Percentiles rank a stretch among this genome's conserved stretches.
Conservation (phyloP, 805 yeast species). For the Yarrowia deformans region DNA sequence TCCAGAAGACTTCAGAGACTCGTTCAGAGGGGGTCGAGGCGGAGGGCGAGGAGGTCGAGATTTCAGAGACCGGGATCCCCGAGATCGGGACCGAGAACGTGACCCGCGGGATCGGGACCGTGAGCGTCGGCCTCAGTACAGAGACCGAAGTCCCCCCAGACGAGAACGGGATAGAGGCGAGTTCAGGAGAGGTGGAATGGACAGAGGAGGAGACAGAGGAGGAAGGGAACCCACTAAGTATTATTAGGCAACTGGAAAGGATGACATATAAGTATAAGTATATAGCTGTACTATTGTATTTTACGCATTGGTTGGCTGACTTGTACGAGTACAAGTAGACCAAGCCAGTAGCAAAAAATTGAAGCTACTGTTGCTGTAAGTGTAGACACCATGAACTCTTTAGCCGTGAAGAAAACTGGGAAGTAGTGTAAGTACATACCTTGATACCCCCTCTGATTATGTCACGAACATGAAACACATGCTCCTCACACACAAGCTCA, state of each 20-base stretch:
- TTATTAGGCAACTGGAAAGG: background rate
- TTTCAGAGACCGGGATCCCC: slow-evolving; percentile 40
- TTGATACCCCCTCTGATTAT: no score
- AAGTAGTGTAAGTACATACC: no score
- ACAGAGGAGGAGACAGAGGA: slow-evolving; percentile 14
- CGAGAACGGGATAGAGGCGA: slow-evolving; percentile 28
- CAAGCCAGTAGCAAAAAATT: no score
- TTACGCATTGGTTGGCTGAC: background rate
- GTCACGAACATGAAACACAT: no score
- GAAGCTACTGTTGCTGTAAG: no score
- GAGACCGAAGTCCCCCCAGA: slow-evolving; percentile 42
- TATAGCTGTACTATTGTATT: slow-evolving; percentile 20
- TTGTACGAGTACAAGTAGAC: no score
- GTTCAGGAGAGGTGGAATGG: slow-evolving; percentile 6
- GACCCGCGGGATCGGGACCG: slow-evolving; percentile 30
- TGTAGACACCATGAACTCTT: no score
- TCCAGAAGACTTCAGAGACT: slow-evolving; percentile 33
- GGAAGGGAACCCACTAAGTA: slow-evolving; percentile 28
- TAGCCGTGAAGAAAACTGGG: no score
- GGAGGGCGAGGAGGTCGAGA: slow-evolving; percentile 39
- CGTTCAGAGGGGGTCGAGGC: slow-evolving; percentile 39
- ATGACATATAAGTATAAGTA: background rate
- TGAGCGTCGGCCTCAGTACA: slow-evolving; percentile 25
- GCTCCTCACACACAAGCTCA: no score
- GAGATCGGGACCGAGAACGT: slow-evolving; percentile 32